Conservation (phyloP, 371 early-diverging fungal genomes). For the Sporodiniella umbellata region DNA sequence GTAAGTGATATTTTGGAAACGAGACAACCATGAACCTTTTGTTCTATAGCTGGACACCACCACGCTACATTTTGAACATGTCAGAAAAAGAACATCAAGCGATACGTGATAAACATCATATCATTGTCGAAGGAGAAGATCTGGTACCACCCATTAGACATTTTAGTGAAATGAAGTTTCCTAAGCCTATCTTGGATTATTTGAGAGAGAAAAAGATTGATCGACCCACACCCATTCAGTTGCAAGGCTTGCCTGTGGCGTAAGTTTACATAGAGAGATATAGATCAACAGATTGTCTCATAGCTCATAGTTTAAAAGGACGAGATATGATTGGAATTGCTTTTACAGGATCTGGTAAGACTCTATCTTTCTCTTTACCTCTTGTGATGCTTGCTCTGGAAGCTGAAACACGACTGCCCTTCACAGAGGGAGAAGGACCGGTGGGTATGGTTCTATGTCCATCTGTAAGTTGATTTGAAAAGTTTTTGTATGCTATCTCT, state of each 20-base stretch:
- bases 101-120: conserved; percentile 66
- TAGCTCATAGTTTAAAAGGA: conserved; percentile 56
- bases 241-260: conserved; percentile 86
- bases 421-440: conserved; percentile 89
- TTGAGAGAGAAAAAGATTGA: conserved; percentile 80
- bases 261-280: conserved; percentile 30
- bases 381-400: conserved; percentile 79
- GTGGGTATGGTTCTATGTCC: conserved; percentile 88
- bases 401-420: conserved; percentile 74
- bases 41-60: conserved; percentile 71
- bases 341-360: conserved; percentile 99
- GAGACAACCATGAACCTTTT: not conserved
- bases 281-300: not conserved
- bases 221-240: conserved; percentile 97
- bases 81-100: conserved; percentile 49
- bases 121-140: conserved; percentile 72
- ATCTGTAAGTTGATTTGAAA: conserved; percentile 62
- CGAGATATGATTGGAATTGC: conserved; percentile 96
- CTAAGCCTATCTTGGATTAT: conserved; percentile 75
- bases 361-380: conserved; percentile 95
- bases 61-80: conserved; percentile 61
- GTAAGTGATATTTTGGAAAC: conserved; percentile 24
- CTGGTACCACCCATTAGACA: conserved; percentile 74
- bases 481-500: too few relatives aligned
- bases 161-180: conserved; percentile 76